Conservation (phyloP, 2,329 filamentous ascomycete genomes). For the Cordyceps fumosorosea region DNA sequence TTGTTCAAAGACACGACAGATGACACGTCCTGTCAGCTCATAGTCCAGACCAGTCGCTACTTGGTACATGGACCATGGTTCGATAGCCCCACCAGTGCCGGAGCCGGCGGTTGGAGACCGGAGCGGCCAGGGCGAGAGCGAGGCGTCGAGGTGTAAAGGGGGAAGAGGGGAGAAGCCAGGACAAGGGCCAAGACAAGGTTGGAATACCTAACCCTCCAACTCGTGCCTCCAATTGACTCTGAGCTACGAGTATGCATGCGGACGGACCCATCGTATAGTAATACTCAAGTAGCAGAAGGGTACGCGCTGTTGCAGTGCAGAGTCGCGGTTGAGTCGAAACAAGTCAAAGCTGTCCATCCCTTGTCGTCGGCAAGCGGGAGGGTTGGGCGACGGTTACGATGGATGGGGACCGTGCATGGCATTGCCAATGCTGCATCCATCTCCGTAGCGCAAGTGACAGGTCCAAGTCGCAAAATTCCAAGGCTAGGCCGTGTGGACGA, state of each 20-base stretch:
- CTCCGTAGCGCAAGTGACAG: neutral
- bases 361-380: neutral
- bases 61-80: neutral
- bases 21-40: neutral
- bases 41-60: neutral
- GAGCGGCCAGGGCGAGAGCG: neutral
- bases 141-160: neutral
- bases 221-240: no score
- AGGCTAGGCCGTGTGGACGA: neutral
- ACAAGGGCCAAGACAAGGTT: neutral
- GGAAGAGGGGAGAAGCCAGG: neutral
- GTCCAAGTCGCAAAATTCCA: neutral
- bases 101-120: constrained; percentile 6
- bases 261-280: neutral
- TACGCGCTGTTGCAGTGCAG: neutral
- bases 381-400: neutral
- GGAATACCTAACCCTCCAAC: constrained; percentile 3
- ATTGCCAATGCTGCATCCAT: neutral
- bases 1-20: neutral
- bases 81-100: constrained; percentile 4
- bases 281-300: neutral
- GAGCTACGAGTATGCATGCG: neutral
- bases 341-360: neutral
- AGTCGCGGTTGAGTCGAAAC: neutral
- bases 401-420: neutral